Conservation (phyloP, 1,139 yeast genomes). For the Protomyces inundatus region DNA sequence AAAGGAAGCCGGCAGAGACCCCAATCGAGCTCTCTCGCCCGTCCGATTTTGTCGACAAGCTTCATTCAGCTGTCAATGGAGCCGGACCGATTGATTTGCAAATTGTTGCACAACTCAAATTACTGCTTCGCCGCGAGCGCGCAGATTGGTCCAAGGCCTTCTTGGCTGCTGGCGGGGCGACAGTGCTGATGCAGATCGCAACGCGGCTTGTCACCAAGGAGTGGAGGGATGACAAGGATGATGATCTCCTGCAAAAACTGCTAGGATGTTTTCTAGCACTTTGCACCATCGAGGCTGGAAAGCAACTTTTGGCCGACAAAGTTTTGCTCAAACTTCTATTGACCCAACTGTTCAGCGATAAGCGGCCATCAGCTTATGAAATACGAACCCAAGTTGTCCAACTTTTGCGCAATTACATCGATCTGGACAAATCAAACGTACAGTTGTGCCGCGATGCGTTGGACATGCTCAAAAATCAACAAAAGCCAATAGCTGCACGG, state of each 20-base stretch:
- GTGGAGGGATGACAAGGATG: slow-evolving; percentile 31
- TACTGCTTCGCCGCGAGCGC: slow-evolving; percentile 26
- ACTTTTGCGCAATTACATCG: slow-evolving; percentile 11
- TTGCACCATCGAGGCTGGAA: slow-evolving; percentile 6
- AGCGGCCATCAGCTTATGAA: slow-evolving; percentile 28
- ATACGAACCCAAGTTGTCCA: slow-evolving; percentile 25
- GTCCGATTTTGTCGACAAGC: neutral
- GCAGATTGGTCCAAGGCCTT: slow-evolving; percentile 27
- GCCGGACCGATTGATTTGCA: neutral
- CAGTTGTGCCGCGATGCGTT: slow-evolving; percentile 24
- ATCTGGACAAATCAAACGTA: neutral
- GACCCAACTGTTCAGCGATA: slow-evolving; percentile 28
- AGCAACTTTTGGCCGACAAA: neutral
- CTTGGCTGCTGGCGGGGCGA: slow-evolving; percentile 23
- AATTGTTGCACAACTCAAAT: slow-evolving; percentile 16
- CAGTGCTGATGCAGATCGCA: neutral
- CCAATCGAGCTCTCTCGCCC: neutral
- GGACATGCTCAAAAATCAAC: slow-evolving; percentile 26
- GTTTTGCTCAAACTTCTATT: slow-evolving; percentile 1
- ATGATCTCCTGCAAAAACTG: slow-evolving; percentile 24
- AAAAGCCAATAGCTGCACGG: slow-evolving; percentile 1
- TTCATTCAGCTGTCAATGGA: neutral
- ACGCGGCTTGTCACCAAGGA: slow-evolving; percentile 8
- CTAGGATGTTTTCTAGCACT: slow-evolving; percentile 27
- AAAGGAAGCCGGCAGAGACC: neutral